Evolutionary conservation across 306 rosid species (phyloP).

Genomic region (Dalbergia cultrata): DNA sequence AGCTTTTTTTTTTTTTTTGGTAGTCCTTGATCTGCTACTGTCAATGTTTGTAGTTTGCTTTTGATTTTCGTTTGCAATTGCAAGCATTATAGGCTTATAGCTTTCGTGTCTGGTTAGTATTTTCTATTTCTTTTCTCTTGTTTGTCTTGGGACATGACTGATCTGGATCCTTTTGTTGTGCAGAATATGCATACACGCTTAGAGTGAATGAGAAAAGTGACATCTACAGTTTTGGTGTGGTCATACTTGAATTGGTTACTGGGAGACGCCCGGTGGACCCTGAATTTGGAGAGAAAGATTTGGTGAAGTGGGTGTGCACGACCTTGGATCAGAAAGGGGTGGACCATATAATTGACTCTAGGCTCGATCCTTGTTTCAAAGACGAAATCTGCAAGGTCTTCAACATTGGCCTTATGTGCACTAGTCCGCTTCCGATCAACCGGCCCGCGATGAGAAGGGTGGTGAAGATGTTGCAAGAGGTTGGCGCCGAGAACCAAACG

Average conservation of each 20-base stretch:
- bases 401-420: slow-evolving; percentile 89
- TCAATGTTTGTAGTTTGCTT: slow-evolving; percentile 3
- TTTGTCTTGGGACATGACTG: background rate
- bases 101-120: background rate
- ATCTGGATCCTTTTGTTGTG: slow-evolving; percentile 36
- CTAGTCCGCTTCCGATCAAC: slow-evolving; percentile 89
- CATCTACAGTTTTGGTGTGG: slow-evolving; percentile 96
- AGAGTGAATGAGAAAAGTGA: slow-evolving; percentile 97
- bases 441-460: slow-evolving; percentile 79
- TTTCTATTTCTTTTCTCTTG: background rate
- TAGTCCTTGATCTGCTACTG: slow-evolving; percentile 10
- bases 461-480: slow-evolving; percentile 78
- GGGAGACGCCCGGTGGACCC: slow-evolving; percentile 87
- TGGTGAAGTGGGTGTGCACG: slow-evolving; percentile 96
- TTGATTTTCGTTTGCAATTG: background rate
- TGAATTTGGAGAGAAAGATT: slow-evolving; percentile 91
- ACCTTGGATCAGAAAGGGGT: slow-evolving; percentile 83
- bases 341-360: slow-evolving; percentile 75
- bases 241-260: slow-evolving; percentile 80
- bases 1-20: background rate
- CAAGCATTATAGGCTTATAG: background rate
- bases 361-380: slow-evolving; percentile 79
- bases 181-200: slow-evolving; percentile 96
- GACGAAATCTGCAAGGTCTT: slow-evolving; percentile 86
- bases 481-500: slow-evolving; percentile 53